Conservation (phyloP, 208 protist species). For the Porcisia deanei region DNA sequence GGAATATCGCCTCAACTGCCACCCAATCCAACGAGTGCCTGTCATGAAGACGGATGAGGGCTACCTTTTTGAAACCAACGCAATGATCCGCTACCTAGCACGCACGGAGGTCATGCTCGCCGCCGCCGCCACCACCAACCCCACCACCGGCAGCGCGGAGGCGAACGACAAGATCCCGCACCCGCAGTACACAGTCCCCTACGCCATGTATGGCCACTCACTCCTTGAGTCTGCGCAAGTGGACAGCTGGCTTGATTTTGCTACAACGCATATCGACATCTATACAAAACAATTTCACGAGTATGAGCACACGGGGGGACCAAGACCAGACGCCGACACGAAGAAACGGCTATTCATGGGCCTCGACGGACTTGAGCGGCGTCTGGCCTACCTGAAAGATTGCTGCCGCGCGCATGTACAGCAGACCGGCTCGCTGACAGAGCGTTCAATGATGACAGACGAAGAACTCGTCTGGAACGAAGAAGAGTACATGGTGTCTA, state of each 20-base stretch:
- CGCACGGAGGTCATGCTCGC: slow-evolving; percentile 51
- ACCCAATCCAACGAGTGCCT: slow-evolving; percentile 65
- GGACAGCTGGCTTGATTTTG: slow-evolving; percentile 85
- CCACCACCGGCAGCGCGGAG: slow-evolving; percentile 15
- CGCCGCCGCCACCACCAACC: slow-evolving; percentile 12
- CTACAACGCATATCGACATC: slow-evolving; percentile 46
- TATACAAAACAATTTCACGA: slow-evolving; percentile 23
- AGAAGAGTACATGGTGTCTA: slow-evolving; percentile 27
- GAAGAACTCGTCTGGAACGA: slow-evolving; percentile 27
- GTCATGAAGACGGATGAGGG: slow-evolving; percentile 77
- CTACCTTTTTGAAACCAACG: slow-evolving; percentile 78
- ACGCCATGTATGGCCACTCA: slow-evolving; percentile 73
- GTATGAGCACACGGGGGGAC: slow-evolving; percentile 18
- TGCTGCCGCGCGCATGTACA: slow-evolving; percentile 29
- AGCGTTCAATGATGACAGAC: slow-evolving; percentile 26
- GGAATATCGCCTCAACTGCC: slow-evolving; percentile 65
- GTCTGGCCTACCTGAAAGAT: slow-evolving; percentile 39
- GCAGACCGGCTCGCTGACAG: slow-evolving; percentile 32
- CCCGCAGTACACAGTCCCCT: slow-evolving; percentile 59
- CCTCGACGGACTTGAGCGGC: slow-evolving; percentile 50
- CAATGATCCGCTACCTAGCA: slow-evolving; percentile 77
- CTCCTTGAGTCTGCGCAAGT: slow-evolving; percentile 61
- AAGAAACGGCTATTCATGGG: slow-evolving; percentile 32
- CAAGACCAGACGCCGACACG: slow-evolving; percentile 12
- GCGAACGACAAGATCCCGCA: slow-evolving; percentile 39